Evolutionary conservation across 2,329 filamentous ascomycete species (phyloP).

Genomic region (Pezicula neosporulosa): DNA sequence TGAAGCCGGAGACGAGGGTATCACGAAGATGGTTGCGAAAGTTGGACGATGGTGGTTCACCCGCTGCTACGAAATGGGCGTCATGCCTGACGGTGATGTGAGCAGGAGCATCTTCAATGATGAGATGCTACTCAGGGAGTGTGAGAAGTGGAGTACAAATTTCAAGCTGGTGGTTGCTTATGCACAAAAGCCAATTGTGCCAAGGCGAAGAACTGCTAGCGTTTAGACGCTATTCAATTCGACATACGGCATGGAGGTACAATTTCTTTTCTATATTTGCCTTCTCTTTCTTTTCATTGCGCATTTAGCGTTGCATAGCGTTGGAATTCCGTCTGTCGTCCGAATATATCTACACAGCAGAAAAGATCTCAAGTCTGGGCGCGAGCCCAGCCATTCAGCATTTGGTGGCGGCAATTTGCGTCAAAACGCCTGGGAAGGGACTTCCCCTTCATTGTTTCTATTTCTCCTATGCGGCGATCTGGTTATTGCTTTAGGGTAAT

Average conservation of each 20-base stretch:
- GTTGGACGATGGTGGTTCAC: constrained; percentile 98
- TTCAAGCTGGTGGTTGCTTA: constrained; percentile 91
- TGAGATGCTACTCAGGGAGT: constrained; percentile 72
- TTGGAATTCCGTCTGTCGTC: neutral
- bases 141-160: constrained; percentile 80
- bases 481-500: no score
- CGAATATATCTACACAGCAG: neutral
- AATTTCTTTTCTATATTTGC: no score
- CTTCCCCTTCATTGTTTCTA: no score
- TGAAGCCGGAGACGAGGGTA: constrained; percentile 74
- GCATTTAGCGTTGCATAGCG: no score
- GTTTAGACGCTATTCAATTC: constrained; percentile 12
- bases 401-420: no score
- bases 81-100: constrained; percentile 43
- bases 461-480: no score
- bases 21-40: constrained; percentile 86
- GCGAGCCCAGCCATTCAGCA: no score
- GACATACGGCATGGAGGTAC: no score
- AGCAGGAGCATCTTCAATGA: constrained; percentile 74
- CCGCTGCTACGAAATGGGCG: constrained; percentile 78
- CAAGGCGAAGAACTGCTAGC: constrained; percentile 20
- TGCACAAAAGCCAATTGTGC: constrained; percentile 36
- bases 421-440: no score
- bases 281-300: no score
- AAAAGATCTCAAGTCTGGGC: no score